Evolutionary conservation across 495 filamentous ascomycete genomes (phyloP).

Genomic region (Aspergillus mulundensis): DNA sequence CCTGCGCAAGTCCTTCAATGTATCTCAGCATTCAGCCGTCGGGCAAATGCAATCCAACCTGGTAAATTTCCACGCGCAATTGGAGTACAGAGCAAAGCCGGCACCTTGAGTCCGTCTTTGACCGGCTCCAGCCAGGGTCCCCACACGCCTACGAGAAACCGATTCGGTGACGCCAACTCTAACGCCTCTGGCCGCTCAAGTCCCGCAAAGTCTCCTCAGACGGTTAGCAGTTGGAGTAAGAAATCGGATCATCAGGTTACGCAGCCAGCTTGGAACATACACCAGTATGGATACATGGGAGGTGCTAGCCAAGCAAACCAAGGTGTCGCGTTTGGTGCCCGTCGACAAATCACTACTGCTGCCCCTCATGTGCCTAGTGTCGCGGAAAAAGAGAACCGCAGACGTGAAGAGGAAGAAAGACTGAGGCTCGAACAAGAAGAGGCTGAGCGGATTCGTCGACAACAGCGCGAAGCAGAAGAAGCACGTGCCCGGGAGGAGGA

Average conservation of each 20-base stretch:
- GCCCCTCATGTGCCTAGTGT: slow-evolving; percentile 72
- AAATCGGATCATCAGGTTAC: slow-evolving; percentile 74
- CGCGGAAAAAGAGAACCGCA: slow-evolving; percentile 60
- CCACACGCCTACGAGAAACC: slow-evolving; percentile 36
- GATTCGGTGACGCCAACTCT: slow-evolving; percentile 62
- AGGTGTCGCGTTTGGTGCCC: slow-evolving; percentile 85
- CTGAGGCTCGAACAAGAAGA: slow-evolving; percentile 60
- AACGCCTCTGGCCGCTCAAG: slow-evolving; percentile 53
- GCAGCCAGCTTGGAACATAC: slow-evolving; percentile 94
- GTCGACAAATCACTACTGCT: slow-evolving; percentile 86
- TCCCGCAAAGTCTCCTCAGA: slow-evolving; percentile 56
- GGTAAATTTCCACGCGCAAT: slow-evolving; percentile 67
- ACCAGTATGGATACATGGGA: slow-evolving; percentile 98
- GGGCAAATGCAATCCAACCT: slow-evolving; percentile 75
- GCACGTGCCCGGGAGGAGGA: slow-evolving; percentile 63
- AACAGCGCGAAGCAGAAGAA: slow-evolving; percentile 66
- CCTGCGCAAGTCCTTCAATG: slow-evolving; percentile 96
- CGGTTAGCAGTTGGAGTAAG: slow-evolving; percentile 87
- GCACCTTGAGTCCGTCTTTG: slow-evolving; percentile 61
- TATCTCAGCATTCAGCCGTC: slow-evolving; percentile 83
- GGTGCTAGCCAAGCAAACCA: slow-evolving; percentile 95
- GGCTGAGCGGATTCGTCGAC: slow-evolving; percentile 55
- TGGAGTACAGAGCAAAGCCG: slow-evolving; percentile 56
- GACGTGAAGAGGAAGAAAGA: slow-evolving; percentile 60
- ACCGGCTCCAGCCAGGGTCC: slow-evolving; percentile 55